These are phyloP conservation scores for Suillus luteus DNA, from an alignment of 768 basidiomycete species.

Conservation along the genomic window DNA sequence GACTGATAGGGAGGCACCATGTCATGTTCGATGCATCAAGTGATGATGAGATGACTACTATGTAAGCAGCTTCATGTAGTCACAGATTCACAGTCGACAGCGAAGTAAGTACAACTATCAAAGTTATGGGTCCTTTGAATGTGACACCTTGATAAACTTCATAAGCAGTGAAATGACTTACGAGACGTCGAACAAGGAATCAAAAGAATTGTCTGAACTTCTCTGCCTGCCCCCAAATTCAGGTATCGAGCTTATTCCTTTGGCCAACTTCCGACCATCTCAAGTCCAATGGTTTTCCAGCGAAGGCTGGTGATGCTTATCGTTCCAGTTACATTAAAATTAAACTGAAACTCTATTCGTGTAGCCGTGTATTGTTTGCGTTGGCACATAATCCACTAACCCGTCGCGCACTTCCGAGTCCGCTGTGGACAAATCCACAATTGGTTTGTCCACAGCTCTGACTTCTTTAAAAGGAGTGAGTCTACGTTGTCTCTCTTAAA, in stretches of 20 bases:
- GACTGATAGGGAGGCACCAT: too few species aligned
- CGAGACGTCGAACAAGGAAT: conserved; percentile 16
- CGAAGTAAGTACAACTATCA: background rate
- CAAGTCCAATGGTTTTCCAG: background rate
- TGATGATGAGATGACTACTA: too few species aligned
- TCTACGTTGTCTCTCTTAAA: background rate
- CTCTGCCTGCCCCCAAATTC: too few species aligned
- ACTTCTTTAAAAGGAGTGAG: background rate
- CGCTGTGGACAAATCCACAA: too few species aligned
- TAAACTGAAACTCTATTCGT: background rate
- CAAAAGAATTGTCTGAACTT: background rate
- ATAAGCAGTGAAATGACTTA: too few species aligned
- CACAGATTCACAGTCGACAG: conserved; percentile 8
- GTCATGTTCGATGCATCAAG: too few species aligned
- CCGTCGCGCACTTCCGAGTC: background rate
- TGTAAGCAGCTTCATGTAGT: background rate
- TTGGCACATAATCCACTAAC: background rate
- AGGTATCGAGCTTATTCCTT: too few species aligned
- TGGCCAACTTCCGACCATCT: background rate
- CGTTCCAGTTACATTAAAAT: background rate
- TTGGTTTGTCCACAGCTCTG: too few species aligned
- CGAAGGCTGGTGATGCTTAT: background rate
- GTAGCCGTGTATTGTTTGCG: background rate
- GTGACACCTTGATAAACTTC: too few species aligned
- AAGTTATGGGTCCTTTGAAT: too few species aligned